A percentile compares a stretch with the other conserved stretches of the same genome.
phyloP scores from a whole-genome alignment of 2,329 filamentous ascomycete species.

The Xylaria sp. region DNA sequence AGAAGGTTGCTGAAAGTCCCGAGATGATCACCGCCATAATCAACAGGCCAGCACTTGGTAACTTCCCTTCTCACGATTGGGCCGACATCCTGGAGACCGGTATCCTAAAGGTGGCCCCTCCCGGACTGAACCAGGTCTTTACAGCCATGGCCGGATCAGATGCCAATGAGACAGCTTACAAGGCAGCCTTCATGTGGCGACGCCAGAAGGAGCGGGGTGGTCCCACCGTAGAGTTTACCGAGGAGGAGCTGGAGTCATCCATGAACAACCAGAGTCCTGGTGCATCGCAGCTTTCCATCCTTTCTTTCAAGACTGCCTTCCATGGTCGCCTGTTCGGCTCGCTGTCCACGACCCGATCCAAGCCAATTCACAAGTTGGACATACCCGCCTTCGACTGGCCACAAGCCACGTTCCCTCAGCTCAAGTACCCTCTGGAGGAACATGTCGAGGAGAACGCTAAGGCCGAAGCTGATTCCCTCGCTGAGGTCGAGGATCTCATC shows the following conservation, averaged over 20 bases:
- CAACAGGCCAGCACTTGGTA: slow-evolving; percentile 89
- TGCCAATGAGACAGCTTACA: slow-evolving; percentile 94
- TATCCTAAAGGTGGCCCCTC: slow-evolving; percentile 83
- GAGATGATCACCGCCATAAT: slow-evolving; percentile 85
- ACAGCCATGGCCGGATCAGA: slow-evolving; percentile 90
- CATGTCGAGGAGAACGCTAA: slow-evolving; percentile 82
- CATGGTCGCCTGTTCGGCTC: slow-evolving; percentile 90
- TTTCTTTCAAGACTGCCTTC: slow-evolving; percentile 89
- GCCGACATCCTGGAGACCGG: slow-evolving; percentile 80
- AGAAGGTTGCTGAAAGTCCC: slow-evolving; percentile 74
- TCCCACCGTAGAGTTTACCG: slow-evolving; percentile 78
- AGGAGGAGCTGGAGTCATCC: slow-evolving; percentile 75
- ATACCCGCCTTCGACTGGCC: slow-evolving; percentile 97
- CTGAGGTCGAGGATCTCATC: slow-evolving; percentile 85
- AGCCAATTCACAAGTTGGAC: slow-evolving; percentile 94
- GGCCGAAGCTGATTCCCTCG: slow-evolving; percentile 82
- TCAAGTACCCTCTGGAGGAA: slow-evolving; percentile 88
- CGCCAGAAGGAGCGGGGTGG: slow-evolving; percentile 84
- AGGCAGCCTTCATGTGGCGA: slow-evolving; percentile 94
- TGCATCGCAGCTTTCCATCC: slow-evolving; percentile 80
- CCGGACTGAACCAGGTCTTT: slow-evolving; percentile 88
- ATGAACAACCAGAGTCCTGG: slow-evolving; percentile 87
- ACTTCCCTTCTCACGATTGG: slow-evolving; percentile 91
- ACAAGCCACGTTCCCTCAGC: slow-evolving; percentile 82
- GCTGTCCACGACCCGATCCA: slow-evolving; percentile 88